phyloP scores from a whole-genome alignment of 2,329 filamentous ascomycete species.

The Monilinia aucupariae region DNA sequence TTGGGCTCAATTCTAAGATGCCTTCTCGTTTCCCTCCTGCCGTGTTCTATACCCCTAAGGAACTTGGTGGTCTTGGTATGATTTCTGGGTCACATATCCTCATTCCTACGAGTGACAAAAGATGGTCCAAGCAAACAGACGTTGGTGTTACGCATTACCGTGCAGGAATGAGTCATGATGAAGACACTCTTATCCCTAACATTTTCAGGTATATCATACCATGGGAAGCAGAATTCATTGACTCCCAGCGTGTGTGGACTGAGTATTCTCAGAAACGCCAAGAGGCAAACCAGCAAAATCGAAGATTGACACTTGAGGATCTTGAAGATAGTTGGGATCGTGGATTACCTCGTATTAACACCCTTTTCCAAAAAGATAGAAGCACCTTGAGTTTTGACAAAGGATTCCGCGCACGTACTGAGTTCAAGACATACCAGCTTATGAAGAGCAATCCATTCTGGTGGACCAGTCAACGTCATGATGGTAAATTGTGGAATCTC shows the following conservation, averaged over 20 bases:
- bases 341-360: constrained; percentile 95
- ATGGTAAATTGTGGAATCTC: constrained; percentile 95
- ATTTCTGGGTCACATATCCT: constrained; percentile 97
- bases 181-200: constrained; percentile 95
- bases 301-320: constrained; percentile 88
- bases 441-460: constrained; percentile 99
- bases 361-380: constrained; percentile 95
- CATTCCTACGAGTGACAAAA: constrained; percentile 94
- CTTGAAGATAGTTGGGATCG: constrained; percentile 98
- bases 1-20: constrained; percentile 98
- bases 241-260: constrained; percentile 98
- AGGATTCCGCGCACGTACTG: constrained; percentile 88
- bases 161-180: constrained; percentile 95
- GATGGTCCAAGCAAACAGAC: constrained; percentile 97
- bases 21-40: constrained; percentile 96
- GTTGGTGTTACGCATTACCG: constrained; percentile 95
- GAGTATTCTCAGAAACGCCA: constrained; percentile 97
- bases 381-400: constrained; percentile 98
- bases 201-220: constrained; percentile 99
- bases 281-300: constrained; percentile 95
- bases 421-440: constrained; percentile 97
- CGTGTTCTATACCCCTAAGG: constrained; percentile 98
- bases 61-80: constrained; percentile 95
- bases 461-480: constrained; percentile 97
- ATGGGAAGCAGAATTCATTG: constrained; percentile 98